Evolutionary conservation across 1,139 yeast species (phyloP), one percentile per base, ranked within the genome.

Genomic region (Candida labiduridarum): DNA sequence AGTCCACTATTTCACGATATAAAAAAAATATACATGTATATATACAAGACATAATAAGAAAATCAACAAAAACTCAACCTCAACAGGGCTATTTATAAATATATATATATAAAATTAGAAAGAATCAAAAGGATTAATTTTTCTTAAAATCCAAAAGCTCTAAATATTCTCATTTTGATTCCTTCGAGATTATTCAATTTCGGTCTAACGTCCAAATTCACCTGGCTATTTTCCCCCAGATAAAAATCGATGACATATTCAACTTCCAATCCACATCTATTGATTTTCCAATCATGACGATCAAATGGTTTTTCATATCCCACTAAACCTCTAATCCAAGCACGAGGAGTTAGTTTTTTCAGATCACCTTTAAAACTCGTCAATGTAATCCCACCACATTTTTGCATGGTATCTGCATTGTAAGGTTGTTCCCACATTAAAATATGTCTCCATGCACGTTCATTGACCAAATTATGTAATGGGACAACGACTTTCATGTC

Each of bases 171-270:
- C 73, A 91, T 68, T 63, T 82, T 85, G 46, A 85, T 63, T 2
- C 98, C 99, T 67, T 91, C 97, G 67, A 83, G 68, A 45, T 83
- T 75, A 65, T 92, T 88, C 49, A 94, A 66, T 63, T 92, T 94
- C 7, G 99, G 99, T 60, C 98, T 80, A 2, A 90, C 98, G 63
- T 94, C 99, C 48, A 94, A 71, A 61, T 79, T 88, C 54, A 86
- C 80, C 12, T 49, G 52, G 82, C 90, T 69, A 68, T 73, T 65
- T 29, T 76, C 75, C 8, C 89, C 89, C 12, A 87, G 70, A 67
- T 94, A 94, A 65, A 90, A 94, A 66, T 94, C 99, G 63, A 94
- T 92, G 43, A 94, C 97, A 61, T 94, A 94, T 49, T 91, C 97
- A 15, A 94, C 80, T 49, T 80, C 79, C 14, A 74, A 79, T 2